Conservation (phyloP, 2,329 filamentous ascomycete species). For the Clathrospora elynae region DNA sequence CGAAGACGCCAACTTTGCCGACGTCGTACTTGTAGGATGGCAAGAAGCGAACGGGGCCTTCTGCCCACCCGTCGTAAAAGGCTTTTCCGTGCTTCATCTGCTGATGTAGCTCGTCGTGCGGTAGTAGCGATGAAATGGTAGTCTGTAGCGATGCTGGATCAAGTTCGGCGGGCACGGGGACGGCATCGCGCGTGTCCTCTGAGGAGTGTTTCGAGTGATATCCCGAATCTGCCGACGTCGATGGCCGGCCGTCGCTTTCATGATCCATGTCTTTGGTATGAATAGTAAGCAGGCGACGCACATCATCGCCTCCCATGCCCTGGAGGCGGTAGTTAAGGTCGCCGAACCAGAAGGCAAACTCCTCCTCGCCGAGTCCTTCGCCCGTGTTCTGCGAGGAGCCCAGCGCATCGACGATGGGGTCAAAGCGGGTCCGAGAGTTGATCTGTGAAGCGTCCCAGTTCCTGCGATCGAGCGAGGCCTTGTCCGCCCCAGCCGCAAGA, state of each 20-base stretch:
- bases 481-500: slow-evolving; percentile 83
- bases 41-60: slow-evolving; percentile 85
- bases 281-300: slow-evolving; percentile 79
- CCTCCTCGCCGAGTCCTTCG: slow-evolving; percentile 82
- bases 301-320: slow-evolving; percentile 86
- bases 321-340: slow-evolving; percentile 95
- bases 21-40: slow-evolving; percentile 98
- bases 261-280: slow-evolving; percentile 74
- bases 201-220: slow-evolving; percentile 24
- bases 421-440: slow-evolving; percentile 74
- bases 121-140: slow-evolving; percentile 82
- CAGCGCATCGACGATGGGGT: slow-evolving; percentile 69
- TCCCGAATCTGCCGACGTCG: slow-evolving; percentile 28
- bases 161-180: slow-evolving; percentile 56
- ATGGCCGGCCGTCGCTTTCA: slow-evolving; percentile 16
- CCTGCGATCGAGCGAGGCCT: slow-evolving; percentile 75
- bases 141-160: slow-evolving; percentile 88
- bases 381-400: slow-evolving; percentile 63
- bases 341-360: slow-evolving; percentile 95
- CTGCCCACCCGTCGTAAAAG: slow-evolving; percentile 90
- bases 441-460: slow-evolving; percentile 92
- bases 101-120: slow-evolving; percentile 83
- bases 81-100: slow-evolving; percentile 76
- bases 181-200: slow-evolving; percentile 19
- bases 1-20: slow-evolving; percentile 89